Evolutionary conservation across 495 filamentous ascomycete genomes (phyloP).

Genomic region (Glonium stellatum): DNA sequence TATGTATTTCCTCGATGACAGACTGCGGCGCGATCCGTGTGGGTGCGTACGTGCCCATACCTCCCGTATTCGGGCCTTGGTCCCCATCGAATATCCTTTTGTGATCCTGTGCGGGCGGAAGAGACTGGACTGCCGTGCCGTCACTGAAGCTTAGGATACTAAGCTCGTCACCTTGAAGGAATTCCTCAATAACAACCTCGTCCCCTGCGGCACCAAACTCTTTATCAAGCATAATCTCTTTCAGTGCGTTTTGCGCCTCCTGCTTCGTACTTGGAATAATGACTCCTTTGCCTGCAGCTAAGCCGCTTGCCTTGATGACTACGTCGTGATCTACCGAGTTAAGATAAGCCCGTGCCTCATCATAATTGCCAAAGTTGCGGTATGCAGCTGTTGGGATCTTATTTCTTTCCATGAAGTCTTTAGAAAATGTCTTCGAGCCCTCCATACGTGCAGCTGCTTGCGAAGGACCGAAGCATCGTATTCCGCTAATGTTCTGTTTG

Average conservation of each 20-base stretch:
- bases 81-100: conserved; percentile 92
- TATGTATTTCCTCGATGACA: conserved; percentile 69
- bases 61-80: conserved; percentile 87
- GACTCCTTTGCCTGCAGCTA: conserved; percentile 90
- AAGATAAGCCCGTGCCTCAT: conserved; percentile 67
- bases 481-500: conserved; percentile 45
- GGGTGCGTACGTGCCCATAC: conserved; percentile 91
- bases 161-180: conserved; percentile 82
- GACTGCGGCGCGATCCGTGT: conserved; percentile 72
- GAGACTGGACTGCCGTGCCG: conserved; percentile 71
- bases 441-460: conserved; percentile 85
- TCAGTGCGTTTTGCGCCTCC: conserved; percentile 74
- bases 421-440: conserved; percentile 92
- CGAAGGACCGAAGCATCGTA: conserved; percentile 81
- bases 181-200: conserved; percentile 96
- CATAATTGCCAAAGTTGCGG: conserved; percentile 77
- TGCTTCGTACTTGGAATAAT: conserved; percentile 73
- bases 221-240: conserved; percentile 82
- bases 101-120: conserved; percentile 95
- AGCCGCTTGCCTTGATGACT: conserved; percentile 81
- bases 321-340: conserved; percentile 66
- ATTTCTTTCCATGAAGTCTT: conserved; percentile 95
- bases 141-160: conserved; percentile 88
- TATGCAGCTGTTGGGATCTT: conserved; percentile 86
- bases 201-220: conserved; percentile 83